These are phyloP conservation scores for Kalanchoe fedtschenkoi DNA, from an alignment of 164 flowering plant genomes.

Conservation along the genomic window DNA sequence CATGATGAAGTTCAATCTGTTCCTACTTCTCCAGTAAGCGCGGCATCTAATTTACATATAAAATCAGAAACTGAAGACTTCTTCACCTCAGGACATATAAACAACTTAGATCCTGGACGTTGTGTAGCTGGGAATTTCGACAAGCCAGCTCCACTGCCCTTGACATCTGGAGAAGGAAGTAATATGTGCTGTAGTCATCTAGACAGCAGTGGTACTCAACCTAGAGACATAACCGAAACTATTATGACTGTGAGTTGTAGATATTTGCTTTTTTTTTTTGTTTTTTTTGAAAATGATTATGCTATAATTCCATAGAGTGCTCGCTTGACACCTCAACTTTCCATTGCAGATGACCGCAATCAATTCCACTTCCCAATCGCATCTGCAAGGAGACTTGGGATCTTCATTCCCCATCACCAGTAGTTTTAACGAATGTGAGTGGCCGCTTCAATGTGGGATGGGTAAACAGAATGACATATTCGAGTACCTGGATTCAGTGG, in stretches of 20 bases:
- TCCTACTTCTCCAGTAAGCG: slow-evolving; percentile 28
- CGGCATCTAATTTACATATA: slow-evolving; percentile 24
- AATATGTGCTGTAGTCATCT: slow-evolving; percentile 17
- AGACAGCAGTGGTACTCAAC: slow-evolving; percentile 14
- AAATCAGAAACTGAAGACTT: slow-evolving; percentile 22
- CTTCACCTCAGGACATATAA: slow-evolving; percentile 9
- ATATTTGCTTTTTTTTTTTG: too few relatives aligned
- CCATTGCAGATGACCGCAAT: slow-evolving; percentile 15
- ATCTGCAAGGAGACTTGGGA: slow-evolving; percentile 24
- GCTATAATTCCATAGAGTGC: too few relatives aligned
- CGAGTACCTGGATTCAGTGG: slow-evolving; percentile 28
- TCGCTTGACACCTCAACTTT: slow-evolving; percentile 1
- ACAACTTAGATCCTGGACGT: slow-evolving; percentile 4
- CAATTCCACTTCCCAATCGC: slow-evolving; percentile 12
- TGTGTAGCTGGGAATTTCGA: slow-evolving; percentile 15
- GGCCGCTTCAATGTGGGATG: slow-evolving; percentile 22
- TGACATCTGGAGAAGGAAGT: slow-evolving; percentile 12
- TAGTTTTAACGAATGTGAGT: slow-evolving; percentile 14
- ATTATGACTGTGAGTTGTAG: too few relatives aligned
- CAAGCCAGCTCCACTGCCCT: slow-evolving; percentile 9
- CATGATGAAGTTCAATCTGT: slow-evolving; percentile 36
- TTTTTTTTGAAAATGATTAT: too few relatives aligned
- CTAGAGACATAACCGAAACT: too few relatives aligned
- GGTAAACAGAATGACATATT: slow-evolving; percentile 24
- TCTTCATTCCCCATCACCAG: slow-evolving; percentile 13